A percentile compares a stretch with the other conserved stretches of the same genome.
Conservation (phyloP, 2,329 filamentous ascomycete species). For the Colletotrichum sojae region DNA sequence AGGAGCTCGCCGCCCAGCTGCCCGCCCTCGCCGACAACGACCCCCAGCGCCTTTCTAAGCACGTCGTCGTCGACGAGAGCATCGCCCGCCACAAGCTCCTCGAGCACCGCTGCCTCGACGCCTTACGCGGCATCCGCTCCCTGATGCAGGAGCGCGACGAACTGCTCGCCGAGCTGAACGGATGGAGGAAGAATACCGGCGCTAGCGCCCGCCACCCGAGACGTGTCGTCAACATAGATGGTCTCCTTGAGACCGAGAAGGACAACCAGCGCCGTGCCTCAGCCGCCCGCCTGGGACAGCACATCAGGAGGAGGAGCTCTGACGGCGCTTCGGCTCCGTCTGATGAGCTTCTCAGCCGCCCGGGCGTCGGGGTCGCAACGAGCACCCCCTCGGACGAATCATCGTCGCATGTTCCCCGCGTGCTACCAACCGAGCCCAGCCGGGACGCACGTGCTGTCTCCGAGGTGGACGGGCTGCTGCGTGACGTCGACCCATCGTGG, state of each 20-base stretch:
- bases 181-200: constrained; percentile 40
- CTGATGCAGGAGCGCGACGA: constrained; percentile 48
- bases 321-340: neutral
- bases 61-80: constrained; percentile 55
- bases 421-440: neutral
- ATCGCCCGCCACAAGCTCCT: constrained; percentile 49
- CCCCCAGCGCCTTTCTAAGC: constrained; percentile 55
- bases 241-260: constrained; percentile 26
- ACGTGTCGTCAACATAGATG: constrained; percentile 10
- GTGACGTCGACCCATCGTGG: constrained; percentile 25
- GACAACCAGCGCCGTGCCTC: constrained; percentile 14
- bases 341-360: neutral
- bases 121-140: constrained; percentile 39
- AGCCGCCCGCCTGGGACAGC: neutral
- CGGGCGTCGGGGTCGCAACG: neutral
- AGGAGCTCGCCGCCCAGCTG: constrained; percentile 54
- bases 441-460: constrained; percentile 15
- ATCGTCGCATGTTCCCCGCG: constrained; percentile 1
- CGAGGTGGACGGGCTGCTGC: constrained; percentile 13
- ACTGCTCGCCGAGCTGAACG: constrained; percentile 48
- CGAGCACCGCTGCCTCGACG: constrained; percentile 41
- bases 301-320: neutral
- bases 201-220: constrained; percentile 7
- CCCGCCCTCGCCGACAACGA: constrained; percentile 52
- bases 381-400: neutral